A percentile compares a stretch with the other conserved stretches of the same genome.
Conservation (phyloP, 1,284 basidiomycete genomes). For the Leccinum huronense region DNA sequence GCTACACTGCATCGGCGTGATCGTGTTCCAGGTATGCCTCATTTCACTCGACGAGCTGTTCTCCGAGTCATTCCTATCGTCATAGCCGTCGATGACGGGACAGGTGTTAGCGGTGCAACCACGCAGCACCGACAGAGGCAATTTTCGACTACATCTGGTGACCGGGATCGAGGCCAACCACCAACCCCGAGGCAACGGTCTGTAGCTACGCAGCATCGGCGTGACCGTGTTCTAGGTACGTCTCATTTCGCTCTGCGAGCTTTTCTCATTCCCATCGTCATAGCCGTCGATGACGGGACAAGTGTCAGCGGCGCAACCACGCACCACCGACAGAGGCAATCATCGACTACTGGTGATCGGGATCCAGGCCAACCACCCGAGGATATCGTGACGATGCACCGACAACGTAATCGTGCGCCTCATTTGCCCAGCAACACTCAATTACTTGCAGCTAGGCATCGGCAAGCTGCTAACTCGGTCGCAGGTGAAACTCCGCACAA, state of each 20-base stretch:
- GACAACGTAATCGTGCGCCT: background rate
- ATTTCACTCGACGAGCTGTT: background rate
- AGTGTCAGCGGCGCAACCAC: too few relatives aligned
- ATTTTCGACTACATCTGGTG: background rate
- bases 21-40: background rate
- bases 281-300: too few relatives aligned
- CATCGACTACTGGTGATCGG: background rate
- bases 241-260: too few relatives aligned
- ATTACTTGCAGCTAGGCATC: background rate
- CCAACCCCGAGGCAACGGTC: background rate
- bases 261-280: too few relatives aligned
- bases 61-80: background rate
- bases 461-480: background rate
- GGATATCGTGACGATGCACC: background rate
- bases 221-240: too few relatives aligned
- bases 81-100: background rate
- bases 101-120: background rate
- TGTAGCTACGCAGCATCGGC: too few relatives aligned
- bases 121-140: background rate
- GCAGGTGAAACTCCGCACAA: background rate
- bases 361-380: background rate
- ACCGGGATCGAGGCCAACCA: background rate
- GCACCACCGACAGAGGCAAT: too few relatives aligned
- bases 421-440: slow-evolving; percentile 1
- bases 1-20: too few relatives aligned